A percentile compares a stretch with the other conserved stretches of the same genome.
These are phyloP conservation scores for Linnemannia elongata DNA, from an alignment of 192 early-diverging fungal species.

Conservation along the genomic window DNA sequence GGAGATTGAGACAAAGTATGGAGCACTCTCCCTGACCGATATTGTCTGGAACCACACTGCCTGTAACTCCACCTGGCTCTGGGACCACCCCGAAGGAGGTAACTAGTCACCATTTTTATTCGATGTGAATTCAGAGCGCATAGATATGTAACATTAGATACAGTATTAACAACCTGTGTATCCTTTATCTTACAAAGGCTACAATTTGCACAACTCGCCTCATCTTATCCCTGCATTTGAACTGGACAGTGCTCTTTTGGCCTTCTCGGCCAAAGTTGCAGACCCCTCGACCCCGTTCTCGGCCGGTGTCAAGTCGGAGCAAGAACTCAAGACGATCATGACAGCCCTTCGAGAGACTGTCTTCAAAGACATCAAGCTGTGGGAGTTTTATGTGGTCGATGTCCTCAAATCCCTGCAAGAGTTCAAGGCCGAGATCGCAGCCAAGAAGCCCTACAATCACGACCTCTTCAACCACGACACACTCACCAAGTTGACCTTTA, in stretches of 20 bases:
- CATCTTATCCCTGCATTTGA: conserved; percentile 94
- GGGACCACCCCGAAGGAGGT: conserved; percentile 96
- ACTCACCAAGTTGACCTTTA: conserved; percentile 60
- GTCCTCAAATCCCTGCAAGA: conserved; percentile 60
- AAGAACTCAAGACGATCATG: conserved; percentile 78
- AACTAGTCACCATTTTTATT: neutral
- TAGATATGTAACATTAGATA: too few species aligned
- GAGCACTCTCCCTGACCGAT: conserved; percentile 88
- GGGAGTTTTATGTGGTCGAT: conserved; percentile 92
- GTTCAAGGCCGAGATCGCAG: conserved; percentile 62
- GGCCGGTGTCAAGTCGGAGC: conserved; percentile 70
- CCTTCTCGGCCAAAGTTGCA: conserved; percentile 74
- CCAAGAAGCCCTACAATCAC: conserved; percentile 1
- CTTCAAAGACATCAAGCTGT: conserved; percentile 76
- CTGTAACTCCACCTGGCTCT: conserved; percentile 92
- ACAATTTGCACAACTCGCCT: conserved; percentile 94
- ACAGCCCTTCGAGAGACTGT: conserved; percentile 66
- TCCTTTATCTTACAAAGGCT: conserved; percentile 70
- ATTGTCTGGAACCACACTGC: conserved; percentile 99
- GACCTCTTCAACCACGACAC: conserved; percentile 44
- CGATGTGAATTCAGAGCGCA: neutral
- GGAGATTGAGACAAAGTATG: conserved; percentile 73
- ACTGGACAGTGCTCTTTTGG: conserved; percentile 87
- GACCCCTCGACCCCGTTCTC: conserved; percentile 58
- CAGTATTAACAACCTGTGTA: conserved; percentile 1